Evolutionary conservation across 257 asterid genomes (phyloP).

Genomic region (Gentiana straminea): DNA sequence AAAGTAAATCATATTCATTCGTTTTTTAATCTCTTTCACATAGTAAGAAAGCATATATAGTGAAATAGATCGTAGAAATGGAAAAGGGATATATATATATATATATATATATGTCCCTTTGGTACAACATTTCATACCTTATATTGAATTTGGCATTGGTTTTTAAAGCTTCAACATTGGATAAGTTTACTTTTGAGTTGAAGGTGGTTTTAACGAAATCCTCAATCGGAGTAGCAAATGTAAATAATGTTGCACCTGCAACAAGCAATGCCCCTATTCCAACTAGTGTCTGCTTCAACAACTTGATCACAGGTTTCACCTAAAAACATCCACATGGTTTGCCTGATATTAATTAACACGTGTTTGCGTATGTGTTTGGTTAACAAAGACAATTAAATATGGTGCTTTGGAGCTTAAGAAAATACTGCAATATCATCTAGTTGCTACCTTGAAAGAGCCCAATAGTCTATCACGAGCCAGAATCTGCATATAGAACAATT

Average conservation of each 20-base stretch:
- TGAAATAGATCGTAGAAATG: neutral
- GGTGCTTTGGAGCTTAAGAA: conserved; percentile 2
- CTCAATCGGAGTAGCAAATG: conserved; percentile 74
- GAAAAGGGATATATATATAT: no score
- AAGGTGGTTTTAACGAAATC: conserved; percentile 42
- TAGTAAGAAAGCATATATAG: neutral
- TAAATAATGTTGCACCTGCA: conserved; percentile 50
- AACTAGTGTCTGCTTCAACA: conserved; percentile 83
- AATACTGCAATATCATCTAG: conserved; percentile 9
- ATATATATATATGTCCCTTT: no score
- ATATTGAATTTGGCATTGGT: conserved; percentile 31
- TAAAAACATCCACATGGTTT: conserved; percentile 14
- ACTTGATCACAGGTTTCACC: conserved; percentile 84
- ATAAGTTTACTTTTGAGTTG: conserved; percentile 24
- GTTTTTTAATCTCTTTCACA: no score
- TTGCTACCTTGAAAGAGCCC: conserved; percentile 73
- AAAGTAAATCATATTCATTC: conserved; percentile 3
- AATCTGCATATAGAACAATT: conserved; percentile 33
- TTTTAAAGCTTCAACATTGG: conserved; percentile 37
- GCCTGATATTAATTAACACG: conserved; percentile 1
- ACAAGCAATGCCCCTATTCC: conserved; percentile 83
- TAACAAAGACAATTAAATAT: neutral
- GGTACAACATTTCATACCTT: conserved; percentile 30
- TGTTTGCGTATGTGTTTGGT: neutral
- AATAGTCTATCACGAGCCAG: conserved; percentile 80